Percentiles rank a stretch among this genome's conserved stretches.
These are phyloP conservation scores for Malus hybrid DNA, from an alignment of 331 rosid species.

Conservation along the genomic window DNA sequence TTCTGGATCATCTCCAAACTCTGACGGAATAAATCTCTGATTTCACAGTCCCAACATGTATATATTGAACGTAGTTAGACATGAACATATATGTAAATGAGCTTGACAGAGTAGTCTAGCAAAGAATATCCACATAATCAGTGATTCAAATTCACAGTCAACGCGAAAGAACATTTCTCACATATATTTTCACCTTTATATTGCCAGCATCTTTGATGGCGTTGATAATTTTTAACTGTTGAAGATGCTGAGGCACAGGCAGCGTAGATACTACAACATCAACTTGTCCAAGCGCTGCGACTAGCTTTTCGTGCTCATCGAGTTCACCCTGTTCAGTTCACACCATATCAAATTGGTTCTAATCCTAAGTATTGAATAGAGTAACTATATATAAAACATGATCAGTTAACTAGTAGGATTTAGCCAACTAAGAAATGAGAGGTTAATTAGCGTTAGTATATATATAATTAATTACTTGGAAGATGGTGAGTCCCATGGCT, in stretches of 20 bases:
- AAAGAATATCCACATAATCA: neutral
- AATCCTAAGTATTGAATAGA: no score
- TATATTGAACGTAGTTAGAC: neutral
- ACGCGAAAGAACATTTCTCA: neutral
- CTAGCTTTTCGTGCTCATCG: constrained; percentile 33
- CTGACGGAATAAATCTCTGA: constrained; percentile 40
- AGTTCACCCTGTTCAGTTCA: constrained; percentile 24
- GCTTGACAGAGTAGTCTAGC: no score
- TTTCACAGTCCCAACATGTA: no score
- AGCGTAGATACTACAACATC: constrained; percentile 36
- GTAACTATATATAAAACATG: no score
- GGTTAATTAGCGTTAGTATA: no score
- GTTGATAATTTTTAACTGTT: constrained; percentile 31
- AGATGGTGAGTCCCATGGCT: constrained; percentile 26
- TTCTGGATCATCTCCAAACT: constrained; percentile 31
- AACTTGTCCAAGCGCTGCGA: constrained; percentile 12
- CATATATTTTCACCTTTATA: constrained; percentile 19
- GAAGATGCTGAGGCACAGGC: constrained; percentile 30
- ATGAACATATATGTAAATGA: no score
- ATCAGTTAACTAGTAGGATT: no score
- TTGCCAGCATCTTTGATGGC: constrained; percentile 35
- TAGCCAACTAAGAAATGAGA: no score
- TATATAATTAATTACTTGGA: constrained; percentile 17
- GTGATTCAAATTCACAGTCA: neutral
- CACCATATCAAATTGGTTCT: neutral